Base-by-base conservation (phyloP, 192 early-diverging fungal species). In the Tieghemiomyces parasiticus region DNA sequence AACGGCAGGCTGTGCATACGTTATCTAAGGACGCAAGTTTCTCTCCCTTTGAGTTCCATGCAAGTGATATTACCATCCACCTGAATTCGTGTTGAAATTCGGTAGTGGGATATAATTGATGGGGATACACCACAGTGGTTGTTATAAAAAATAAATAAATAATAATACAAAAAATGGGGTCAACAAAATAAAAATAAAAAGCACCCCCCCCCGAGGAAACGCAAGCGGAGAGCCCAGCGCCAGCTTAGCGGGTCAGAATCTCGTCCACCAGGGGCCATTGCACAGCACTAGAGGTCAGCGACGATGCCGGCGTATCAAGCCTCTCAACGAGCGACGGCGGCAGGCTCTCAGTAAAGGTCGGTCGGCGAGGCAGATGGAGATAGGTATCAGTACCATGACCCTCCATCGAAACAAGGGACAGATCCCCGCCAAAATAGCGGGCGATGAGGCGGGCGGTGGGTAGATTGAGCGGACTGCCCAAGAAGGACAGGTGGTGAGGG, bases 381-480 rank as follows among this genome's bases (percentile, higher is more conserved):
- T 77, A 84, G n/a, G 73, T 65, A 42, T 82, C 79, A 0, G 78
- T 80, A 0, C 82, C 81, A 35, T 77, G 74, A 10, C 79, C 81
- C 60, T 84, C 81, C 82, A 84, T 84, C 3, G 79, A 81, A 1
- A 80, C 68, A 34, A 84, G 59, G 16, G 76, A 73, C 44, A 84
- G 58, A 31, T 82, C 82, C 26, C 82, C 82, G 29, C 81, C 82
- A 70, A 84, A 84, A 63, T 81, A 78, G 14, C 74, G 68, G 31
- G 79, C 80, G 34, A 79, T 74, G 59, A 78, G 61, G 12, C 80
- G 69, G 14, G 77, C 73, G 60, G 78, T 67, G 10, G 78, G 74
- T 58, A 84, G 65, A 9, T 68, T 65, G 25, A 67, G 62, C 50
- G 65, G 65, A 26, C 45, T 65, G 49, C 67, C 66, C 58, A 70